Base-by-base conservation (phyloP, 2,329 filamentous ascomycete species). In the Verticillium isaacii region DNA sequence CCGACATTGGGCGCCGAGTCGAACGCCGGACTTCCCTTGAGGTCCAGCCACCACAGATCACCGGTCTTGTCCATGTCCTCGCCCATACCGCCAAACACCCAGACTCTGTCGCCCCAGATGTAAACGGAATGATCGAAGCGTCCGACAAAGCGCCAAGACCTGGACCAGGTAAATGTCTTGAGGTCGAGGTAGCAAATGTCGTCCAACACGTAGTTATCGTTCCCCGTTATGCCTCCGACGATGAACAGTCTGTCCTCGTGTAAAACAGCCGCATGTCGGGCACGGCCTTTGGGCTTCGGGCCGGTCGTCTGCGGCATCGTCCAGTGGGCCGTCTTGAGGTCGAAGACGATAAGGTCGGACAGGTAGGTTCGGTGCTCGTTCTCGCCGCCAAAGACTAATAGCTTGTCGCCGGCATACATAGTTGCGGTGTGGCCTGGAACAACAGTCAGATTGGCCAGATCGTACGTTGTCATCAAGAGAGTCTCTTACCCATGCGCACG, bases 181-280 rank as follows among this genome's bases (percentile, higher is more conserved):
- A 99, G 81, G 72, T 99, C 95, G 57, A 99, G 85, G 71, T 96
- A 99, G 78, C 93, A 97, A 58, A 99, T 92, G 72, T 99, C 95
- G 73, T 98, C 94, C 57, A 98, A 82, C 29, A 98, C 93, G 68
- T 92, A 89, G 71, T 92, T 97, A 67, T 95, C 93, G 67, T 94
- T 90, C 2, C 93, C 94, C 5, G 93, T 96, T 68, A 98, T 92
- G n/a, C 95, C 95, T 61, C 95, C 95, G 63, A 96, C 89, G 64
- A 99, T 90, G 72, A 97, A 99, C 9, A 99, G 81, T 72, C 97
- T 98, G 77, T 99, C 94, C 71, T 99, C 93, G 72, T 98, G 90
- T 36, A 99, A 85, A 29, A 97, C 92, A 12, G 95, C 92, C 4
- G 95, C 93, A 79, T 99, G 95, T 65, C 95, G 87, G 39, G 95